phyloP scores from a whole-genome alignment of 352 stramenopile genomes.

The Phytophthora cryptogea region DNA sequence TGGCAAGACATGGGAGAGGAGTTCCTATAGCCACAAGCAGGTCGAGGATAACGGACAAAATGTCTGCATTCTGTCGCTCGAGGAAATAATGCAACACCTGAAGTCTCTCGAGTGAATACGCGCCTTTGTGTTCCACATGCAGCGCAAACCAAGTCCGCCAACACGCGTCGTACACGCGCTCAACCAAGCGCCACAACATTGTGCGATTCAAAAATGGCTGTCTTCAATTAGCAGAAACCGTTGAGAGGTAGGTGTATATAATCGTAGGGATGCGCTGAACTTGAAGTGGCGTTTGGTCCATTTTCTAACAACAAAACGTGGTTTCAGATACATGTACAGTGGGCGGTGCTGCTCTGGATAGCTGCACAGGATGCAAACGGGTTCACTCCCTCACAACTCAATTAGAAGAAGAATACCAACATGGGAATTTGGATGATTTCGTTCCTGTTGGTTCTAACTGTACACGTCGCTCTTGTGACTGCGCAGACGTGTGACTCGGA shows the following conservation, averaged over 20 bases:
- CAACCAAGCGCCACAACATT: conserved; percentile 12
- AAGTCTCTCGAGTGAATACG: conserved; percentile 24
- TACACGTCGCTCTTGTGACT: conserved; percentile 7
- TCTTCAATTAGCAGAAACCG: background rate
- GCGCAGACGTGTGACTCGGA: conserved; percentile 20
- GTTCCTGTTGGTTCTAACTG: conserved; percentile 10
- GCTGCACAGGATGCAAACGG: background rate
- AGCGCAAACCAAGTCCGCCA: conserved; percentile 13
- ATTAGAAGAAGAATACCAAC: conserved; percentile 1
- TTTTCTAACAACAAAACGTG: conserved; percentile 3
- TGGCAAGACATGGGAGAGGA: conserved; percentile 18
- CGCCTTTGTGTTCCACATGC: conserved; percentile 28
- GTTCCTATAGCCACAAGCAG: conserved; percentile 4
- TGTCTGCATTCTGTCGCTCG: conserved; percentile 2
- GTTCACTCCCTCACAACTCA: conserved; percentile 8
- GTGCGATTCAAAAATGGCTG: conserved; percentile 1
- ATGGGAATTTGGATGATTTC: conserved; percentile 8
- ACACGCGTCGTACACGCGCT: conserved; percentile 8
- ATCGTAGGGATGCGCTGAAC: too few species aligned
- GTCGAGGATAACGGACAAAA: conserved; percentile 3
- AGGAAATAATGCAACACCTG: conserved; percentile 20
- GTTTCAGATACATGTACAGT: background rate
- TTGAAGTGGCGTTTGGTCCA: background rate
- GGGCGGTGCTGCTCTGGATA: conserved; percentile 1
- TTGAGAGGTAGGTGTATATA: too few species aligned